Evolutionary conservation across 257 asterid species (phyloP).

Genomic region (Solanum peruvianum): DNA sequence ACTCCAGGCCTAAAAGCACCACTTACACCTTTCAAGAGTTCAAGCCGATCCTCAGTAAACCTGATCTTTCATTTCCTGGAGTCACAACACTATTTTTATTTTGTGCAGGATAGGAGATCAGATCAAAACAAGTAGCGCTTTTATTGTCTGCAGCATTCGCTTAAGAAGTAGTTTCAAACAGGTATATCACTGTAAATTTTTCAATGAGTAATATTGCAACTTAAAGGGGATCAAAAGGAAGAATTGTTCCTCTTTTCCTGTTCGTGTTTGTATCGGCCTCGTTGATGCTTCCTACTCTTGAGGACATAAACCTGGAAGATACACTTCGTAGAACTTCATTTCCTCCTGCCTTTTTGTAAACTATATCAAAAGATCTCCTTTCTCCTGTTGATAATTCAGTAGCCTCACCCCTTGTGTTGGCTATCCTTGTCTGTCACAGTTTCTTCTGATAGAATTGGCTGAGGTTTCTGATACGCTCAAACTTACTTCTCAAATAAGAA

Average conservation of each 20-base stretch:
- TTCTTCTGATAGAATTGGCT: constrained; percentile 31
- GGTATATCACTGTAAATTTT: background rate
- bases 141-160: background rate
- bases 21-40: constrained; percentile 30
- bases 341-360: background rate
- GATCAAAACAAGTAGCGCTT: background rate
- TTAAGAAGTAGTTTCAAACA: background rate
- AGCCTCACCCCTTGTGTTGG: constrained; percentile 18
- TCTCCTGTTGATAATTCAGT: constrained; percentile 14
- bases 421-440: constrained; percentile 22
- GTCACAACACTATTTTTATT: background rate
- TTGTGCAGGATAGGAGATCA: background rate
- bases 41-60: constrained; percentile 29
- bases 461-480: background rate
- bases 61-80: constrained; percentile 34
- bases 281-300: background rate
- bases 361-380: background rate
- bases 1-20: constrained; percentile 47
- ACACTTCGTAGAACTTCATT: background rate
- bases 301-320: constrained; percentile 10
- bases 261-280: background rate
- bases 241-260: constrained; percentile 29
- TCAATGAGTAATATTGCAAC: background rate
- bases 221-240: constrained; percentile 39
- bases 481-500: too few species aligned